These are phyloP conservation scores for Candida railenensis DNA, from an alignment of 805 yeast species.

Conservation along the genomic window DNA sequence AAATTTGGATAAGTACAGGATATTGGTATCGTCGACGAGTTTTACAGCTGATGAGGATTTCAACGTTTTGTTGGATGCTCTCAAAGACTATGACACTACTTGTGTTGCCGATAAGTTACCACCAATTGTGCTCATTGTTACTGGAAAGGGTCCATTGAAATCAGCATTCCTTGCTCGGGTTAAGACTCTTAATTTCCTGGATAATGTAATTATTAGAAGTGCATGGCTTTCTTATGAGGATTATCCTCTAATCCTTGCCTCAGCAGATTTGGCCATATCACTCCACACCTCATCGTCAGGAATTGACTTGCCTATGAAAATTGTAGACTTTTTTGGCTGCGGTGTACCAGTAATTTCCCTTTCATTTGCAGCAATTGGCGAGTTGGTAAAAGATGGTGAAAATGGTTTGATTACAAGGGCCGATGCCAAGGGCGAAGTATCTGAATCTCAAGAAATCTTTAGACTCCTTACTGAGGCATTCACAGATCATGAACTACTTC, in stretches of 20 bases:
- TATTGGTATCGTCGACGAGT: slow-evolving; percentile 86
- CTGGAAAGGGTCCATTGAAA: slow-evolving; percentile 93
- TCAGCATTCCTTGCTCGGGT: slow-evolving; percentile 50
- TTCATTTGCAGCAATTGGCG: slow-evolving; percentile 72
- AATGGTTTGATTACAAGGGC: slow-evolving; percentile 62
- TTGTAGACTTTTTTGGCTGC: slow-evolving; percentile 93
- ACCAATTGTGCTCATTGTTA: slow-evolving; percentile 69
- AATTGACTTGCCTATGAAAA: slow-evolving; percentile 94
- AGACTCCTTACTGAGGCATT: slow-evolving; percentile 24
- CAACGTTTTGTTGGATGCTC: slow-evolving; percentile 62
- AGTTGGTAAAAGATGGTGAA: slow-evolving; percentile 63
- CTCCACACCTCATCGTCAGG: slow-evolving; percentile 92
- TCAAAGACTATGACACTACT: slow-evolving; percentile 53
- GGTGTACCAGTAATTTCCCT: slow-evolving; percentile 89
- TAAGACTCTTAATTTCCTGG: slow-evolving; percentile 39
- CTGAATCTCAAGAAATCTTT: slow-evolving; percentile 23
- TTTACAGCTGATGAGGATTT: slow-evolving; percentile 97
- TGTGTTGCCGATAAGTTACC: slow-evolving; percentile 29
- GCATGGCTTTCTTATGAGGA: slow-evolving; percentile 79
- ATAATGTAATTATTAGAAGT: slow-evolving; percentile 54
- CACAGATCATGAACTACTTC: slow-evolving; percentile 29
- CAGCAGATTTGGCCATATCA: slow-evolving; percentile 87
- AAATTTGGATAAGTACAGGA: slow-evolving; percentile 42
- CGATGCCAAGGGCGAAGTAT: slow-evolving; percentile 18
- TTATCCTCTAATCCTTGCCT: slow-evolving; percentile 71